Evolutionary conservation across 306 rosid species (phyloP), one percentile per base, ranked within the genome.

Genomic region (Castanea crenata): DNA sequence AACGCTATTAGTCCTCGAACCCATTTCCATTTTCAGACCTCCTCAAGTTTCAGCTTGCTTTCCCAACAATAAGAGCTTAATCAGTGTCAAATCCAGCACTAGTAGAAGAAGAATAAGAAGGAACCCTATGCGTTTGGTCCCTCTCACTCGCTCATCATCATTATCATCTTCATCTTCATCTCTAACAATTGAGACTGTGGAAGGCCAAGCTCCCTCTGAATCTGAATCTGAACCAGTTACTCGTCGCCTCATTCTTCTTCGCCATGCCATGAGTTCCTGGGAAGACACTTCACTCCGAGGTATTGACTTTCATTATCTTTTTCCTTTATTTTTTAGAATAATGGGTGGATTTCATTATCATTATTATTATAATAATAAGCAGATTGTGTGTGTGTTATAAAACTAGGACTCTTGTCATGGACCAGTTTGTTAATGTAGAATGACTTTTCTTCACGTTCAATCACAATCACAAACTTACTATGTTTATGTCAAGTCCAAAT

Each of bases 201-300:
- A 84, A 14, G 78, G 83, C 67, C 80, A 83, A 69, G 76, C 88
- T 20, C 41, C 88, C 10, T 69, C 91, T 13, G 78, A 80, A 52
- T 32, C 75, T 27, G 73, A 44, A 8, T 69, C 79, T 16, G 90
- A 88, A 9, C 76, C 91, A 10, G 55, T 90, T 25, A 69, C 93
- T 55, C 97, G 97, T 79, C 99, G 99, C 84, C 97, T 94, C 85
- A 91, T 94, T 80, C 91, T 94, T 16, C 99, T 94, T 62, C 93
- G 97, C 7, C 99, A 94, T 83, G 99, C 97, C 38, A 57, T 81
- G 78, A 92, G 99, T 77, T 92, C 97, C 31, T 84, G 90, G 88
- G 85, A 84, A 19, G 85, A 90, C 65, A 92, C 88, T 52, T 89
- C 92, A 5, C 85, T 94, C 49, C 90, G 96, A 55, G 98, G 98